Evolutionary conservation across 1,139 yeast genomes (phyloP).

Genomic region (Suhomyces ambrosiae): DNA sequence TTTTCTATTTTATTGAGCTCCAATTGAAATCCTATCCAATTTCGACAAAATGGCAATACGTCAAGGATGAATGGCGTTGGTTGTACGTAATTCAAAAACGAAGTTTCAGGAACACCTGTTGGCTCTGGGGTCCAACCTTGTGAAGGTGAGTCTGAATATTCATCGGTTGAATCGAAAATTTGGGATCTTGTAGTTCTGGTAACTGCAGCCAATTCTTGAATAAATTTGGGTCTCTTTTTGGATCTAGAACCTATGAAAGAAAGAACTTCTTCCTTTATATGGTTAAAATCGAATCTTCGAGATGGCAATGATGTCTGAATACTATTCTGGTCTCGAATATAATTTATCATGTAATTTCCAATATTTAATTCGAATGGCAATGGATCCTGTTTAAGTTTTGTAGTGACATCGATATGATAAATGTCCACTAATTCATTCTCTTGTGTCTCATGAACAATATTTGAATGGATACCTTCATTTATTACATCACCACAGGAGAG

Average conservation of each 20-base stretch:
- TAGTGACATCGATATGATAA: constrained; percentile 30
- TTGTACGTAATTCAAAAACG: constrained; percentile 20
- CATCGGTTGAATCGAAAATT: constrained; percentile 6
- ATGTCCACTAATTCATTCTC: constrained; percentile 42
- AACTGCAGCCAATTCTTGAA: constrained; percentile 20
- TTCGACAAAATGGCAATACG: constrained; percentile 35
- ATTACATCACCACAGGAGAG: constrained; percentile 46
- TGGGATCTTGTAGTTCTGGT: constrained; percentile 16
- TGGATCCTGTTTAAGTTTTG: constrained; percentile 22
- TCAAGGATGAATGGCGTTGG: constrained; percentile 26
- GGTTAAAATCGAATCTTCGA: constrained; percentile 12
- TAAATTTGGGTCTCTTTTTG: constrained; percentile 21
- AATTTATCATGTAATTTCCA: constrained; percentile 24
- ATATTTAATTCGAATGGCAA: constrained; percentile 42
- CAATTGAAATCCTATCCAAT: constrained; percentile 40
- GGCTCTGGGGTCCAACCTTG: constrained; percentile 15
- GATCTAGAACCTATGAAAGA: constrained; percentile 24
- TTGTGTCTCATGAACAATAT: constrained; percentile 36
- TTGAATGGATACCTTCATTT: constrained; percentile 34
- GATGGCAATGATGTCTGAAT: constrained; percentile 1
- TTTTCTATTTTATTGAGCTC: constrained; percentile 30
- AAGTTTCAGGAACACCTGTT: constrained; percentile 25
- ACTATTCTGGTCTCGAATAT: neutral
- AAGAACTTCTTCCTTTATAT: constrained; percentile 13
- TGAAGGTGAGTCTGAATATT: constrained; percentile 1